Evolutionary conservation across 305 asterid species (phyloP).

Genomic region (Coffea humblotiana): DNA sequence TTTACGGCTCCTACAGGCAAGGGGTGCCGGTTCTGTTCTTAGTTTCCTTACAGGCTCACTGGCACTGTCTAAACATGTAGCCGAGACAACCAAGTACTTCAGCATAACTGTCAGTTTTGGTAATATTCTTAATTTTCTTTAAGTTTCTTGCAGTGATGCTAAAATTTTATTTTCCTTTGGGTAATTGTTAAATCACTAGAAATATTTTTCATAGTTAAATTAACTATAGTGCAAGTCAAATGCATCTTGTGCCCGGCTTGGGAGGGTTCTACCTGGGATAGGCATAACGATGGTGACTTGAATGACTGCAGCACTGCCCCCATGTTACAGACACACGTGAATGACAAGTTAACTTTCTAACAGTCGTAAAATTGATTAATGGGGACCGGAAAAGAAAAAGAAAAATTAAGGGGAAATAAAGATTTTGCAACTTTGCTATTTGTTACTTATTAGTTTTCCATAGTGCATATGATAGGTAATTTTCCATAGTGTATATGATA

Average conservation of each 20-base stretch:
- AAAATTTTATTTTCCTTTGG: not conserved
- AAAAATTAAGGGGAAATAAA: no score
- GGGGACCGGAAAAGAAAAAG: no score
- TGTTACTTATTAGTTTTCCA: not conserved
- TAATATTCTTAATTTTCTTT: conserved; percentile 27
- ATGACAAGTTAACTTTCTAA: not conserved
- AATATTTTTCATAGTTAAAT: not conserved
- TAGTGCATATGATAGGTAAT: not conserved
- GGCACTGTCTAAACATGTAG: conserved; percentile 82
- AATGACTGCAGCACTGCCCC: not conserved
- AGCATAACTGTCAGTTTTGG: conserved; percentile 96
- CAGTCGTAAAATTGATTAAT: no score
- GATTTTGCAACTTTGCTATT: not conserved
- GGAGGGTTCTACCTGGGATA: not conserved
- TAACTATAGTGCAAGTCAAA: not conserved
- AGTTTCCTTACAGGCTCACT: conserved; percentile 93
- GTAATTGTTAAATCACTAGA: not conserved
- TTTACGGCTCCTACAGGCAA: conserved; percentile 53
- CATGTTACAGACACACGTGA: not conserved
- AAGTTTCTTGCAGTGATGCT: not conserved
- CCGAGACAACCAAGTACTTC: conserved; percentile 79
- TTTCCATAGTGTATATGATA: no score
- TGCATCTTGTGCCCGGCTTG: not conserved
- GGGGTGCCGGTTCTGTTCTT: conserved; percentile 95
- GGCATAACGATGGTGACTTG: not conserved